Conservation (phyloP, 306 rosid genomes). For the Sesbania bispinosa region DNA sequence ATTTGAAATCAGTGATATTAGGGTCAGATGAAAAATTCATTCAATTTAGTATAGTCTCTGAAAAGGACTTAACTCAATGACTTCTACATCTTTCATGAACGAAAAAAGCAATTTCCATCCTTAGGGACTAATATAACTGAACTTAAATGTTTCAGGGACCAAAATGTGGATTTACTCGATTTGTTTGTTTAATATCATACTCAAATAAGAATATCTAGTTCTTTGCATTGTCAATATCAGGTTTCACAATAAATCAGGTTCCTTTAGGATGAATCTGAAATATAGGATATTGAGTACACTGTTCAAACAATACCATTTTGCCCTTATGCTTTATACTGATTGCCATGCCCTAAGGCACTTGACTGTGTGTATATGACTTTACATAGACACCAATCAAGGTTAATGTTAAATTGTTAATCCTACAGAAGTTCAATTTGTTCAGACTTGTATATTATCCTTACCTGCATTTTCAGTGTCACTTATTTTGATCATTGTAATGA, state of each 20-base stretch:
- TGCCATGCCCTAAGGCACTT: not conserved
- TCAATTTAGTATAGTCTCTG: too few relatives aligned
- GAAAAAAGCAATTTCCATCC: too few relatives aligned
- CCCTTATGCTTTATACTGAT: not conserved
- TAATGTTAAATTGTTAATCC: not conserved
- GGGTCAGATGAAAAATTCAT: too few relatives aligned
- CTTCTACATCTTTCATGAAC: too few relatives aligned
- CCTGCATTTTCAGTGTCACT: conserved; percentile 1
- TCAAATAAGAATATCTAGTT: not conserved
- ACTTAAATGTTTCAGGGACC: too few relatives aligned
- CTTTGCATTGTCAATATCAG: not conserved
- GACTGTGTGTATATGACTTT: not conserved
- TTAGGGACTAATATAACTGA: too few relatives aligned
- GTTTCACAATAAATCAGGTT: not conserved
- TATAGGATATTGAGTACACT: not conserved
- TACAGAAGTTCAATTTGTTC: not conserved
- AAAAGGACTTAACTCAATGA: too few relatives aligned
- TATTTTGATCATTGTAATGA: conserved; percentile 13
- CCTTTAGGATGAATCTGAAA: not conserved
- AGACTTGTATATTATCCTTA: not conserved
- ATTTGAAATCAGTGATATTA: too few relatives aligned
- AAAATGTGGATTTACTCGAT: too few relatives aligned
- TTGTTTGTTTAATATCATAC: not conserved
- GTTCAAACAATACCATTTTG: not conserved
- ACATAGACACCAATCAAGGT: not conserved